Percentiles rank a stretch among this genome's conserved stretches.
These are phyloP conservation scores for Tubosaeta brunneosetosa DNA, from an alignment of 768 basidiomycete genomes.

Conservation along the genomic window DNA sequence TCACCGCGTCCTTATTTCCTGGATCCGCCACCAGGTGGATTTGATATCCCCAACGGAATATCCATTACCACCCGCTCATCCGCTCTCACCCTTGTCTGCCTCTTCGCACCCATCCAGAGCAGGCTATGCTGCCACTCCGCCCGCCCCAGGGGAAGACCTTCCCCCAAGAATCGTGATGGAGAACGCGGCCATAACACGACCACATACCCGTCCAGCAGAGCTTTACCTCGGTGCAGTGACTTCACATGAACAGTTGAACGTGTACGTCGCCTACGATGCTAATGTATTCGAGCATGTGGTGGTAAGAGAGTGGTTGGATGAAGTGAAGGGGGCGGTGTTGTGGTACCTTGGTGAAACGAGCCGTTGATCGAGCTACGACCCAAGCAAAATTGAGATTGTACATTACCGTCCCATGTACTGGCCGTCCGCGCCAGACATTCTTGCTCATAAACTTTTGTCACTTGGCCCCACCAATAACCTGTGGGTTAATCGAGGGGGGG, in stretches of 20 bases:
- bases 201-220: slow-evolving; percentile 44
- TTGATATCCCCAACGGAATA: background rate
- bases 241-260: slow-evolving; percentile 26
- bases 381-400: too few species aligned
- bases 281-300: slow-evolving; percentile 42
- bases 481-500: too few species aligned
- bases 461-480: too few species aligned
- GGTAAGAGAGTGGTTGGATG: slow-evolving; percentile 45
- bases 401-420: too few species aligned
- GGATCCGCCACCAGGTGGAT: background rate
- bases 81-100: background rate
- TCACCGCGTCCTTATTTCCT: background rate
- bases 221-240: slow-evolving; percentile 40
- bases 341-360: slow-evolving; percentile 26
- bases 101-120: background rate
- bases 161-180: background rate
- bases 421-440: too few species aligned
- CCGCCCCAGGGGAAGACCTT: background rate
- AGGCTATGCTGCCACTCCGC: background rate
- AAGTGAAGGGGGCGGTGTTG: slow-evolving; percentile 34
- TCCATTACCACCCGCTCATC: background rate
- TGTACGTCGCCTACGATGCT: slow-evolving; percentile 38
- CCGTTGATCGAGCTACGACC: too few species aligned
- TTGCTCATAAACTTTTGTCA: too few species aligned
- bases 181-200: slow-evolving; percentile 4